phyloP scores from a whole-genome alignment of 345 rosid species.

The Gossypium rotundifolium region DNA sequence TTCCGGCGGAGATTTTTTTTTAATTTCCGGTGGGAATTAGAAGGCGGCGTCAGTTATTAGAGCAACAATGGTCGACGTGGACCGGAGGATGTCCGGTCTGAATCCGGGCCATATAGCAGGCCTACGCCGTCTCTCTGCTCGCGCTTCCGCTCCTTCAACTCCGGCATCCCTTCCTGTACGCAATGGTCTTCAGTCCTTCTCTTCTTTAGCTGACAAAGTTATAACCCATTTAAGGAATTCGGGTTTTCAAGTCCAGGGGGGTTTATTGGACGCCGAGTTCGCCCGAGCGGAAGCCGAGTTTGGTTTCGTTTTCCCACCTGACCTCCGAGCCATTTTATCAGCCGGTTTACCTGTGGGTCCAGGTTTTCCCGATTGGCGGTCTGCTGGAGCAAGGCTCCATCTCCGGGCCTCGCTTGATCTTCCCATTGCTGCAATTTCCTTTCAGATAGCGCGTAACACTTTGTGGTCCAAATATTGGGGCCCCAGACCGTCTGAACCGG shows the following conservation, averaged over 20 bases:
- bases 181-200: constrained; percentile 60
- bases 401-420: constrained; percentile 82
- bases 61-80: constrained; percentile 85
- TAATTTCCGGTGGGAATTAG: not conserved
- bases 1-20: not conserved
- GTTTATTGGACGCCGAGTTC: constrained; percentile 73
- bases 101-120: constrained; percentile 89
- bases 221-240: constrained; percentile 62
- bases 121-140: constrained; percentile 88
- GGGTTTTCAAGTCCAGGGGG: constrained; percentile 75
- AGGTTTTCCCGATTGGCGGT: constrained; percentile 97
- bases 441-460: constrained; percentile 82
- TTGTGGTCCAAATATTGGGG: constrained; percentile 97
- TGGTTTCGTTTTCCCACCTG: constrained; percentile 91
- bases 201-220: constrained; percentile 74
- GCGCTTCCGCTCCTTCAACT: constrained; percentile 74
- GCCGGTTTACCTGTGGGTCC: constrained; percentile 86
- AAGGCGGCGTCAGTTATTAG: not conserved
- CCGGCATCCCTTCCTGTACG: constrained; percentile 46
- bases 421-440: constrained; percentile 88
- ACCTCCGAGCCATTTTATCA: constrained; percentile 76
- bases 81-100: constrained; percentile 88
- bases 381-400: constrained; percentile 68
- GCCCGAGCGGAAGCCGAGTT: constrained; percentile 90
- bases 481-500: constrained; percentile 74